phyloP scores from a whole-genome alignment of 169 alveolate genomes.

The Babesia caballi region DNA sequence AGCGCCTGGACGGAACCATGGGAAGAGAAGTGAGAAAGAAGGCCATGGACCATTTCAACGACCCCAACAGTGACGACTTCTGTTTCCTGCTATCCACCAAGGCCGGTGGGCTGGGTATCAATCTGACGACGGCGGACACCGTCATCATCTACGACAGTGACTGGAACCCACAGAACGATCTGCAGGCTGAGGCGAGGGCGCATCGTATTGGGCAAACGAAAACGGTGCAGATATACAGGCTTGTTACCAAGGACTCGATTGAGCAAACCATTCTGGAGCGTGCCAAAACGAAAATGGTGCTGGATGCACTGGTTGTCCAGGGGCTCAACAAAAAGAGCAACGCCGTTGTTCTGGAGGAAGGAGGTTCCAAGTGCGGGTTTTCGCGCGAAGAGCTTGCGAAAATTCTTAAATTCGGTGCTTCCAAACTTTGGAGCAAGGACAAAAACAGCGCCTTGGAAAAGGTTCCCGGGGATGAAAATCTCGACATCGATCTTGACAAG shows the following conservation, averaged over 20 bases:
- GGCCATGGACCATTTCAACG: conserved; percentile 93
- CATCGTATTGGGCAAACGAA: conserved; percentile 98
- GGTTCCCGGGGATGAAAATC: conserved; percentile 43
- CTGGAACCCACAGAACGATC: conserved; percentile 99
- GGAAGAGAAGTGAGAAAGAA: conserved; percentile 94
- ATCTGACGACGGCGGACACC: conserved; percentile 93
- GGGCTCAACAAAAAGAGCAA: conserved; percentile 80
- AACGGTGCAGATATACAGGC: conserved; percentile 92
- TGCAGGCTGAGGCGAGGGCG: conserved; percentile 99
- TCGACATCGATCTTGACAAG: conserved; percentile 84
- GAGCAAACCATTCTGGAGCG: conserved; percentile 98
- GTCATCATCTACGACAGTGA: conserved; percentile 94
- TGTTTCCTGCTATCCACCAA: conserved; percentile 96
- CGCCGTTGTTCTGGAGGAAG: conserved; percentile 72
- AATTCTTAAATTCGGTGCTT: conserved; percentile 87
- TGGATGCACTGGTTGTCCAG: conserved; percentile 94
- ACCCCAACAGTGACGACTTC: conserved; percentile 89
- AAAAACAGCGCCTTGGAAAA: conserved; percentile 22
- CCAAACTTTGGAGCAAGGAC: conserved; percentile 81
- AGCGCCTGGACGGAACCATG: conserved; percentile 98
- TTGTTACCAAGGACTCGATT: conserved; percentile 93
- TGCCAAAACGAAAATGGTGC: conserved; percentile 95
- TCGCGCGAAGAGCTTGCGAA: conserved; percentile 87
- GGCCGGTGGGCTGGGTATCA: conserved; percentile 97
- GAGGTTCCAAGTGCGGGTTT: conserved; percentile 70